A percentile compares a stretch with the other conserved stretches of the same genome.
Conservation (phyloP, 495 filamentous ascomycete species). For the Podospora bellae-mahoneyi region DNA sequence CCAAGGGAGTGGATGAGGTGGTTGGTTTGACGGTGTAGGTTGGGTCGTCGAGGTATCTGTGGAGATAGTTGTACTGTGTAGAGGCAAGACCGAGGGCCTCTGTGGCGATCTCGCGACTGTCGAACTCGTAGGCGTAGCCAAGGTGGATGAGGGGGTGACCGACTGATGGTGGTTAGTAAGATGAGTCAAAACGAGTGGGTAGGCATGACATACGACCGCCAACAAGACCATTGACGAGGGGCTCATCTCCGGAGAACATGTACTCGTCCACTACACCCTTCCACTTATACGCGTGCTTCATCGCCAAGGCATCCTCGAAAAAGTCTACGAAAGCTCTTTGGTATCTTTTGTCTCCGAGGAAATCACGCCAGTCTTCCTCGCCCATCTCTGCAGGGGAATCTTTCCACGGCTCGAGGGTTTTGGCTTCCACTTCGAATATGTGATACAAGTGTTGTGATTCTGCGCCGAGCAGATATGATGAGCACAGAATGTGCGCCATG, state of each 20-base stretch:
- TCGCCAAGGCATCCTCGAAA: conserved; percentile 81
- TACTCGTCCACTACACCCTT: conserved; percentile 71
- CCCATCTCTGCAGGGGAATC: conserved; percentile 82
- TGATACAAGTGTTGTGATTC: conserved; percentile 64
- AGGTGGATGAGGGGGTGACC: conserved; percentile 87
- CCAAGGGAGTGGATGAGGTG: conserved; percentile 60
- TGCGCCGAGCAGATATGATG: conserved; percentile 81
- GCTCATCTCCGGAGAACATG: conserved; percentile 69
- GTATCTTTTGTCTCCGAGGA: conserved; percentile 71
- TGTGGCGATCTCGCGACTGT: conserved; percentile 74
- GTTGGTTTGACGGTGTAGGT: conserved; percentile 56
- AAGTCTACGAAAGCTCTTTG: conserved; percentile 89
- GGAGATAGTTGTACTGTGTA: conserved; percentile 68
- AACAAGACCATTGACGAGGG: conserved; percentile 73
- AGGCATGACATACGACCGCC: conserved; percentile 60
- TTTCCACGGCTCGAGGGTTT: conserved; percentile 72
- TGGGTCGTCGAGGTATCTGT: conserved; percentile 74
- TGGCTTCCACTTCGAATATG: conserved; percentile 73
- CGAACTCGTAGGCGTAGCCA: conserved; percentile 80
- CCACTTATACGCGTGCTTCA: conserved; percentile 77
- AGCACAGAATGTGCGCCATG: conserved; percentile 75
- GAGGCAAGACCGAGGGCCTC: conserved; percentile 72
- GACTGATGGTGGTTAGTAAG: conserved; percentile 48
- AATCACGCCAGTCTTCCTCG: conserved; percentile 79
- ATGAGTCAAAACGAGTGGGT: not conserved